Percentiles rank a stretch among this genome's conserved stretches.
These are phyloP conservation scores for Geranomyces variabilis DNA, from an alignment of 192 early-diverging fungal genomes.

Conservation along the genomic window DNA sequence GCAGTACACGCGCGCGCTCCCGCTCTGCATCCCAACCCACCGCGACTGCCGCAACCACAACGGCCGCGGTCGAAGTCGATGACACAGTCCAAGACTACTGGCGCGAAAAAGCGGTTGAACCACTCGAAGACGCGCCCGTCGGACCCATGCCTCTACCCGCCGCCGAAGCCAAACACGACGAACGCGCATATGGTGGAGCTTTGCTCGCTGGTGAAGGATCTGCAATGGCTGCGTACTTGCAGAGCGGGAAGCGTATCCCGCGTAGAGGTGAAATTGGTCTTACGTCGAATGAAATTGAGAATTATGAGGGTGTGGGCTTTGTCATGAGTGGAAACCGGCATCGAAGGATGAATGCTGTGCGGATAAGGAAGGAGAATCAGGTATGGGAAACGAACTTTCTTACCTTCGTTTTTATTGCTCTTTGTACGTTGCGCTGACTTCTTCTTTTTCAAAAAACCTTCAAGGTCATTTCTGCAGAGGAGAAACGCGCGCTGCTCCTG, in stretches of 20 bases:
- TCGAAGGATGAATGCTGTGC: slow-evolving; percentile 93
- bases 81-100: slow-evolving; percentile 42
- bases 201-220: slow-evolving; percentile 88
- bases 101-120: slow-evolving; percentile 54
- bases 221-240: slow-evolving; percentile 85
- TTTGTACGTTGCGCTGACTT: neutral
- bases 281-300: slow-evolving; percentile 78
- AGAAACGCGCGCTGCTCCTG: slow-evolving; percentile 82
- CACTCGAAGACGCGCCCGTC: slow-evolving; percentile 67
- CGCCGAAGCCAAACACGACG: slow-evolving; percentile 63
- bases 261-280: slow-evolving; percentile 97
- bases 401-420: neutral
- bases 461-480: slow-evolving; percentile 91
- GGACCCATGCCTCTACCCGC: slow-evolving; percentile 68
- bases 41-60: neutral
- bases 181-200: slow-evolving; percentile 78
- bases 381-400: neutral
- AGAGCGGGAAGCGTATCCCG: slow-evolving; percentile 92
- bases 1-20: neutral
- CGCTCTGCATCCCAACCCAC: neutral
- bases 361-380: slow-evolving; percentile 95
- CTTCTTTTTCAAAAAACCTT: neutral
- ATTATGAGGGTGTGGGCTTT: slow-evolving; percentile 85
- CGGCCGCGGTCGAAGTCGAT: neutral
- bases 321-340: slow-evolving; percentile 97